These are phyloP conservation scores for Cystobasidium tubakii DNA, from an alignment of 768 basidiomycete species.

Conservation along the genomic window DNA sequence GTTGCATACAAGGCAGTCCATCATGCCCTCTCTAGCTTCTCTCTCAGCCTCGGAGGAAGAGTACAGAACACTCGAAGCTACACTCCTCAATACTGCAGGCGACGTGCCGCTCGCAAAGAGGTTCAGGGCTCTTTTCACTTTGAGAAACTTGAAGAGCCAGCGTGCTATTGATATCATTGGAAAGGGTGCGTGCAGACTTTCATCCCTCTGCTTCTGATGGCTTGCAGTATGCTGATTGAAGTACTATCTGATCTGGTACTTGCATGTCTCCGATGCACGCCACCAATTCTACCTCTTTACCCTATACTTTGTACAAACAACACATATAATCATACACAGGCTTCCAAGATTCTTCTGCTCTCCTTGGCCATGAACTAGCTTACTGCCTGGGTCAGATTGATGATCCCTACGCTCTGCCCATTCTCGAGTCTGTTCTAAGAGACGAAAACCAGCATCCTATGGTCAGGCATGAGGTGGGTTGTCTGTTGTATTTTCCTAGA, in stretches of 20 bases:
- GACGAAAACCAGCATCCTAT: conserved; percentile 74
- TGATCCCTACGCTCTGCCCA: conserved; percentile 64
- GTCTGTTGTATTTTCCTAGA: background rate
- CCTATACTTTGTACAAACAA: background rate
- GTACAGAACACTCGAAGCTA: conserved; percentile 64
- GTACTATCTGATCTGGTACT: background rate
- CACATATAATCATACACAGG: conserved; percentile 55
- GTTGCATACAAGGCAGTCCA: background rate
- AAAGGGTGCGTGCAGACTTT: conserved; percentile 57
- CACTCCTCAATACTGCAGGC: conserved; percentile 70
- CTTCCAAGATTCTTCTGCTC: conserved; percentile 74
- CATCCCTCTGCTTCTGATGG: conserved; percentile 19
- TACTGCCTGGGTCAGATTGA: conserved; percentile 94
- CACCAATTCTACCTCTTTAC: background rate
- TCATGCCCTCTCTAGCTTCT: conserved; percentile 17
- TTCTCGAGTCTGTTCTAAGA: conserved; percentile 68
- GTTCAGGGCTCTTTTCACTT: conserved; percentile 83
- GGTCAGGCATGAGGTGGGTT: conserved; percentile 87
- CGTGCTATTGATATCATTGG: conserved; percentile 73
- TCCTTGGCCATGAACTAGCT: conserved; percentile 94
- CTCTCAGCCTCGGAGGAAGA: conserved; percentile 51
- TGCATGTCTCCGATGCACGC: background rate
- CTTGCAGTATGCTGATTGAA: background rate
- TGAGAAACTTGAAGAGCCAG: conserved; percentile 66
- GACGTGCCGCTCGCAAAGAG: conserved; percentile 72